Conservation (phyloP, 2,329 filamentous ascomycete genomes). For the Phaeophleospora eucalypticola region DNA sequence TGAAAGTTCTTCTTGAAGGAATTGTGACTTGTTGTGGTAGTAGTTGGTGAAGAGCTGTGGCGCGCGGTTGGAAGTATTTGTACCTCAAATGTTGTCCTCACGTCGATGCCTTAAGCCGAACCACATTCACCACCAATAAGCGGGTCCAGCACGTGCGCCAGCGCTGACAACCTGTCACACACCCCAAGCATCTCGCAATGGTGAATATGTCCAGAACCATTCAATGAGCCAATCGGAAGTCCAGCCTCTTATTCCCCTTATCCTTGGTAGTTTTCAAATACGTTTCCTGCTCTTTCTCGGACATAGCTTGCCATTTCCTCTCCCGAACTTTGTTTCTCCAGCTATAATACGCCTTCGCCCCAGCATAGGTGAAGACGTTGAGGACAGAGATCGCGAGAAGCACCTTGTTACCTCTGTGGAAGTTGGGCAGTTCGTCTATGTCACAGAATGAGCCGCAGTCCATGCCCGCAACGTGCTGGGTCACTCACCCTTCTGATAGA, state of each 20-base stretch:
- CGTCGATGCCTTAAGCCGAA: neutral
- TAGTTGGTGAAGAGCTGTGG: too few species aligned
- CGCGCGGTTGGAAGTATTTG: neutral
- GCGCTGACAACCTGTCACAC: neutral
- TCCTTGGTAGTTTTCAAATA: conserved; percentile 45
- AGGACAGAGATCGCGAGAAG: conserved; percentile 49
- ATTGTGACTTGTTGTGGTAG: too few species aligned
- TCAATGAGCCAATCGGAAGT: neutral
- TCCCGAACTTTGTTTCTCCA: conserved; percentile 19
- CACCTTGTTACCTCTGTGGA: conserved; percentile 51
- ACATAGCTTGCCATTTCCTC: conserved; percentile 47
- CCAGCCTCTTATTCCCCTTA: conserved; percentile 36
- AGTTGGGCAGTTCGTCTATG: conserved; percentile 52
- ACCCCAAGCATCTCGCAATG: neutral
- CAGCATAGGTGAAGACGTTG: conserved; percentile 49
- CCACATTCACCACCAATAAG: neutral
- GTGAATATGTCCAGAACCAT: neutral
- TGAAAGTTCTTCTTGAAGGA: too few species aligned
- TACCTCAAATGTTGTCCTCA: neutral
- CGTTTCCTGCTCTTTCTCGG: conserved; percentile 44
- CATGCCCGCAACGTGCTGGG: conserved; percentile 55
- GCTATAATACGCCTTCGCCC: conserved; percentile 51
- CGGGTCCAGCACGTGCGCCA: neutral
- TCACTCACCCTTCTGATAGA: conserved; percentile 55
- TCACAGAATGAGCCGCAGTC: conserved; percentile 49